Evolutionary conservation across 441 rosid genomes (phyloP).

Genomic region (Arabidopsis hybrid): DNA sequence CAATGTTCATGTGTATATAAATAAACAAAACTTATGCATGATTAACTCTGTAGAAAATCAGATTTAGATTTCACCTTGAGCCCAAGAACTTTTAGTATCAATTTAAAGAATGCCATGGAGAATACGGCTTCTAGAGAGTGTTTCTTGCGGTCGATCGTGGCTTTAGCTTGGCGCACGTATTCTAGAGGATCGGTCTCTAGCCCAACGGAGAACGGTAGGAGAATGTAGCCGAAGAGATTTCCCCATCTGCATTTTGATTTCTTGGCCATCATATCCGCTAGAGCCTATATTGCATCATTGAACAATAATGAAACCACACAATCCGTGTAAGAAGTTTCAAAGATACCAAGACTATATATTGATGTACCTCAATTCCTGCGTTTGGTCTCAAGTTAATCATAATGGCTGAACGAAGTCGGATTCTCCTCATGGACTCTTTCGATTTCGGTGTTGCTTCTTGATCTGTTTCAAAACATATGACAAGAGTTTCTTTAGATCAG

Average conservation of each 20-base stretch:
- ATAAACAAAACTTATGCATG: constrained; percentile 17
- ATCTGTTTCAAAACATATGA: constrained; percentile 26
- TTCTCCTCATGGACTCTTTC: constrained; percentile 43
- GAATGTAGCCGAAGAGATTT: constrained; percentile 69
- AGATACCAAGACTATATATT: background rate
- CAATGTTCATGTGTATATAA: background rate
- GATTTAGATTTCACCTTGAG: constrained; percentile 52
- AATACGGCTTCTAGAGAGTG: constrained; percentile 65
- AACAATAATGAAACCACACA: constrained; percentile 17
- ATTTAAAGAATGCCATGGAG: constrained; percentile 49
- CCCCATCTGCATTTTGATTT: constrained; percentile 74
- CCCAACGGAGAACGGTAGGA: constrained; percentile 61
- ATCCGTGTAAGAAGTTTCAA: background rate
- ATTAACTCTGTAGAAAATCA: background rate
- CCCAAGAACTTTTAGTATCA: constrained; percentile 55
- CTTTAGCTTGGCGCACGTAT: constrained; percentile 67
- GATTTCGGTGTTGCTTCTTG: constrained; percentile 43
- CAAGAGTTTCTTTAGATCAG: constrained; percentile 36
- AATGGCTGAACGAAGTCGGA: constrained; percentile 67
- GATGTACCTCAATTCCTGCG: constrained; percentile 68
- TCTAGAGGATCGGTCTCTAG: constrained; percentile 66
- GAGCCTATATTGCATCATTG: constrained; percentile 49
- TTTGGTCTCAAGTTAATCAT: constrained; percentile 69
- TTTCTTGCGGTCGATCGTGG: constrained; percentile 67
- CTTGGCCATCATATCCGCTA: constrained; percentile 79